Base-by-base conservation (phyloP, 1,284 basidiomycete genomes). In the Ustilago loliicola region DNA sequence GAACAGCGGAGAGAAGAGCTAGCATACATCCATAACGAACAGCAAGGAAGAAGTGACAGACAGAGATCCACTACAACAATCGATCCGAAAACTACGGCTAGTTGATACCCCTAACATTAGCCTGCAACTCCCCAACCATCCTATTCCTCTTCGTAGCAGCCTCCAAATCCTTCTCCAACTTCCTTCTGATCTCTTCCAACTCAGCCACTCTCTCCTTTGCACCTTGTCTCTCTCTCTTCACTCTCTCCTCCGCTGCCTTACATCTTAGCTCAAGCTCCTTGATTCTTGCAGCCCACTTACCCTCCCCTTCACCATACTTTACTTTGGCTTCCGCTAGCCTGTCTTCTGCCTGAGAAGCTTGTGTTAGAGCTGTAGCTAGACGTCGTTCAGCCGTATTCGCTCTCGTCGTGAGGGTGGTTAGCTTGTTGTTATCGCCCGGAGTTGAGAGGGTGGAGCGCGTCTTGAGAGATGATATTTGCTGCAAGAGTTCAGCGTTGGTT, bases 141-240 rank as follows among this genome's bases (percentile, higher is more conserved):
- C 53, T 27, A 10, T 71, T 77, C 4, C 77, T 45, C 58, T 68
- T 67, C 5, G 45, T 61, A 3, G 73, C 77, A n/a, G 66, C 74
- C 23, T 80, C 69, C 19, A 80, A 55, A 15, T 77, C 73, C 60
- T 66, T 74, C 50, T 77, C 73, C 36, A 74, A 34, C 64, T 67
- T 75, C 36, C 61, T 40, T 25, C 65, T 36, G 57, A 72, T 62
- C 57, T 71, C 71, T 55, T 73, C 70, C 42, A 90, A 77, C 79
- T 89, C 88, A 15, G 81, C 72, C 2, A 89, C 89, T 21, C 89
- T 77, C 88, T 99, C 96, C 88, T 98, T 98, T 42, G 93, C 92
- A 3, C 96, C 96, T 83, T 98, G 95, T 74, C 94, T 89, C 88
- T 98, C 96, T 51, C 95, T 89, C 90, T 98, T 99, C 79, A 96